Conservation (phyloP, 306 rosid genomes). For the Prunus mongolica region DNA sequence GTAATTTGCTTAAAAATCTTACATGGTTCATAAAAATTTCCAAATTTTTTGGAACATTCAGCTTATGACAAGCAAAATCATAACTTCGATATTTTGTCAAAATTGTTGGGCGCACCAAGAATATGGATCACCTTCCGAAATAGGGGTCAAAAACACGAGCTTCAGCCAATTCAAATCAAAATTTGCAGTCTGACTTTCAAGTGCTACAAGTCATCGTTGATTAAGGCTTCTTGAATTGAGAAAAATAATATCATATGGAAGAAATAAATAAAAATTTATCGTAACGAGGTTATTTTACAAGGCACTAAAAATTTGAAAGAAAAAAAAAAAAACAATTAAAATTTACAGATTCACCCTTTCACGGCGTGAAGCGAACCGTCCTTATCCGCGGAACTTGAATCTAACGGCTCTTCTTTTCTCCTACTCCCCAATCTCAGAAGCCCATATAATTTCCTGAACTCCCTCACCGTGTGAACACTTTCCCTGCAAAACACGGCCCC, state of each 20-base stretch:
- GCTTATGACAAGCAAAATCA: background rate
- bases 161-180: background rate
- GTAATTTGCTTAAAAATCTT: background rate
- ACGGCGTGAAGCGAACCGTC: slow-evolving; percentile 20
- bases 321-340: background rate
- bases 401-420: slow-evolving; percentile 50
- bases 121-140: background rate
- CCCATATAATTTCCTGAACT: slow-evolving; percentile 77
- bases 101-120: background rate
- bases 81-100: background rate
- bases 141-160: background rate
- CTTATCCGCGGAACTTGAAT: slow-evolving; percentile 23
- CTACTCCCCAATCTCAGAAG: slow-evolving; percentile 68
- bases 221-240: background rate
- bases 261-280: background rate
- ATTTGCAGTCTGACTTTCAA: background rate
- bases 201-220: background rate
- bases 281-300: background rate
- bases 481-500: slow-evolving; percentile 45
- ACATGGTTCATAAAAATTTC: background rate
- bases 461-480: slow-evolving; percentile 60
- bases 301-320: background rate
- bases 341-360: slow-evolving; percentile 1
- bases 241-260: background rate
- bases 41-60: background rate